phyloP scores from a whole-genome alignment of 2,329 filamentous ascomycete genomes.

The Aspergillus costaricaensis region DNA sequence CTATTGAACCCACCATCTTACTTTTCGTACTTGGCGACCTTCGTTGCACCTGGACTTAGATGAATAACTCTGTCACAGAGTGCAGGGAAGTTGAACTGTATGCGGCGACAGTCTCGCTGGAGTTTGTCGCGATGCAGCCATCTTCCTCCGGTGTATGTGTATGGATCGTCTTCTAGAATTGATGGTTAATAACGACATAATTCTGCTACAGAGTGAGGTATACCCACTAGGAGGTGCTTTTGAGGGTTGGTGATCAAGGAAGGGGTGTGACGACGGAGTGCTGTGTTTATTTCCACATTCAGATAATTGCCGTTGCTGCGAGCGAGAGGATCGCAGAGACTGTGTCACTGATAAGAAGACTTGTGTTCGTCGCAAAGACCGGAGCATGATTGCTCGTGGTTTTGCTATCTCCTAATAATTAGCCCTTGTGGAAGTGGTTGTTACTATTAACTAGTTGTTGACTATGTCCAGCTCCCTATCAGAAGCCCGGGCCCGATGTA shows the following conservation, averaged over 20 bases:
- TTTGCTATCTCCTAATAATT: too few species aligned
- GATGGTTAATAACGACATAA: neutral
- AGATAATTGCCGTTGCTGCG: neutral
- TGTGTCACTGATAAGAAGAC: neutral
- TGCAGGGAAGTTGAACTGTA: conserved; percentile 46
- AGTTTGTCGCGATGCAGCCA: conserved; percentile 45
- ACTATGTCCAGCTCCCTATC: too few species aligned
- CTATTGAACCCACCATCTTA: conserved; percentile 50
- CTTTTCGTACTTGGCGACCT: conserved; percentile 43
- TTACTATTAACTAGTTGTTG: too few species aligned
- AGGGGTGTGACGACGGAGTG: neutral
- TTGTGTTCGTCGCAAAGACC: neutral
- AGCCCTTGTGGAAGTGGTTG: too few species aligned
- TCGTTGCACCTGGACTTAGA: conserved; percentile 38
- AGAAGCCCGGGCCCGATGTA: too few species aligned
- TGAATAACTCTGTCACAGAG: conserved; percentile 41
- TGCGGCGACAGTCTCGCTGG: conserved; percentile 40
- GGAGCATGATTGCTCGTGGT: neutral
- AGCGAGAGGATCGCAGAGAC: neutral
- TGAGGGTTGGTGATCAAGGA: neutral
- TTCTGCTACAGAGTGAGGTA: too few species aligned
- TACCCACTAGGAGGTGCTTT: neutral
- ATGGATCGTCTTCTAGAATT: conserved; percentile 25
- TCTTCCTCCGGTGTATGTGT: conserved; percentile 38
- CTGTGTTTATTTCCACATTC: neutral